Evolutionary conservation across 1,284 basidiomycete species (phyloP), one percentile per base, ranked within the genome.

Genomic region (Sphagnurus paluster): DNA sequence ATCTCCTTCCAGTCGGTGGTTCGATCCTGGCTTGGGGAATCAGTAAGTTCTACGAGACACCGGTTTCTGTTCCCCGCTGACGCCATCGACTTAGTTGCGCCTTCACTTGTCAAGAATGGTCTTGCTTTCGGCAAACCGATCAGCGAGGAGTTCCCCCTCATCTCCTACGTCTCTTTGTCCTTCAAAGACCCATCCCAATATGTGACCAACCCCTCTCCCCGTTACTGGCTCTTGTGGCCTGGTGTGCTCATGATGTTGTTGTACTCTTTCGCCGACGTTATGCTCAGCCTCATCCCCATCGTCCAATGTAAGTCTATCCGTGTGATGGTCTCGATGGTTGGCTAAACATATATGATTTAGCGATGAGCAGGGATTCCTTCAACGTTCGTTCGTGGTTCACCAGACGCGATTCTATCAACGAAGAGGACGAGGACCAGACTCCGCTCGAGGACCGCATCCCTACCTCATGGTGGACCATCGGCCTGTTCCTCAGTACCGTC

Each of bases 171-270:
- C 42, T 64, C 65, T 1, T 67, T 80, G 56, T 69, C 71, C 4
- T 76, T 77, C 66, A 53, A 55, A 3, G 70, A 79, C 47, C 71
- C 74, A 23, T 52, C 60, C 2, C 47, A 56, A 25, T 76, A 72
- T 53, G 50, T 72, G 46, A 66, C 65, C 19, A 46, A 50, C 0
- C 79, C 82, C 2, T 83, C 80, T 2, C 82, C 82, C 10, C 75
- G 82, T 26, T 85, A 85, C 68, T 84, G 82, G 82, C 68, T 84
- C 24, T 68, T 87, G 30, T 87, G 83, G 82, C 81, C 82, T 28
- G 84, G 83, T 56, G 79, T 85, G 28, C 56, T 75, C 39, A 73
- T 78, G 59, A 74, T 76, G 69, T 66, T 75, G 54, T 51, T 76
- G 41, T 75, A 76, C 60, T 76, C 74, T 44, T 74, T 77, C 55